These are phyloP conservation scores for Cordyceps farinosa DNA, from an alignment of 2,329 filamentous ascomycete genomes.

Conservation along the genomic window DNA sequence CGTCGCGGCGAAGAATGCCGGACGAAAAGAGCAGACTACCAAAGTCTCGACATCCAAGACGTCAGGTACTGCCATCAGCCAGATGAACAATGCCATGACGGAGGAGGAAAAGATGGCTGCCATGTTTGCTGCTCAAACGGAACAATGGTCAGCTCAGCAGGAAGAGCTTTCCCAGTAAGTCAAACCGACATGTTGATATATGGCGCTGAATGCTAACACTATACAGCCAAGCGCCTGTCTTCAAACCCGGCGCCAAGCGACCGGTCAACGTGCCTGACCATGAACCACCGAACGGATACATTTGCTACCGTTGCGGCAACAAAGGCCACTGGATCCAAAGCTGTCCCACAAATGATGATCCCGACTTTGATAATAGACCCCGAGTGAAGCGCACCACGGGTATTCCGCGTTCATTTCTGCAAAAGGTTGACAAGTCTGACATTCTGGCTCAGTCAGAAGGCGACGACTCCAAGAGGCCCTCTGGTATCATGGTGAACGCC, in stretches of 20 bases:
- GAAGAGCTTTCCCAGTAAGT: constrained; percentile 83
- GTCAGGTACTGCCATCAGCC: constrained; percentile 54
- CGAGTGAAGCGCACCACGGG: constrained; percentile 95
- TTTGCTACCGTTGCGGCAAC: constrained; percentile 93
- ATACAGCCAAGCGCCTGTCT: constrained; percentile 57
- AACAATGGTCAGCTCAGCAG: constrained; percentile 90
- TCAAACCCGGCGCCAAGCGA: constrained; percentile 61
- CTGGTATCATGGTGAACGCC: constrained; percentile 95
- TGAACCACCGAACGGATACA: constrained; percentile 87
- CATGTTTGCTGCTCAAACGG: constrained; percentile 84
- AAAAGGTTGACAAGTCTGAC: constrained; percentile 88
- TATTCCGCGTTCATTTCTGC: constrained; percentile 91
- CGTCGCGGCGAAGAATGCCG: constrained; percentile 75
- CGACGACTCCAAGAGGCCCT: constrained; percentile 78
- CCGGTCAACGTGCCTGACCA: constrained; percentile 80
- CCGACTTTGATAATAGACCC: constrained; percentile 88
- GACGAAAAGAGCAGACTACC: constrained; percentile 59
- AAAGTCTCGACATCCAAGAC: constrained; percentile 57
- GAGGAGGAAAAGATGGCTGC: constrained; percentile 93
- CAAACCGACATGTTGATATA: neutral
- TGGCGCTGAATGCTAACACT: constrained; percentile 30
- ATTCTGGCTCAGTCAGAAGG: constrained; percentile 70
- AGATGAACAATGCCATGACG: constrained; percentile 76
- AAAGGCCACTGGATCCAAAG: constrained; percentile 99
- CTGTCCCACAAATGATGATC: constrained; percentile 97